Evolutionary conservation across 1,284 basidiomycete genomes (phyloP).

Genomic region (Wallemia hederae): DNA sequence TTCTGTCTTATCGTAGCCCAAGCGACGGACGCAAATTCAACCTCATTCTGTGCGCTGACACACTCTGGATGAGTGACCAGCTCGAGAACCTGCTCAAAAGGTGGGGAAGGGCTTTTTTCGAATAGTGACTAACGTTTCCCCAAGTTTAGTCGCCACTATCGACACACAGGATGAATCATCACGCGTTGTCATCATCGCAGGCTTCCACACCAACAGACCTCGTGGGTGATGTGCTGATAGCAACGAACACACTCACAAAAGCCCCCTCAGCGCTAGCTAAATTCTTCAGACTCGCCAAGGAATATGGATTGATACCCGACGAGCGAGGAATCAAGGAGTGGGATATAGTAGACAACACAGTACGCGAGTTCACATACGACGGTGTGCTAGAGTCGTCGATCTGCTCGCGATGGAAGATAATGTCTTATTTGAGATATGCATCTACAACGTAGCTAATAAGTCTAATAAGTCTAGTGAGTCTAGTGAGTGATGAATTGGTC

Average conservation of each 20-base stretch:
- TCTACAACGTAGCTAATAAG: too few relatives aligned
- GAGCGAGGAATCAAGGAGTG: background rate
- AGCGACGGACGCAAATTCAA: background rate
- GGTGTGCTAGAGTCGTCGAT: background rate
- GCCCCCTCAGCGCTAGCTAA: background rate
- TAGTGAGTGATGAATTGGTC: background rate
- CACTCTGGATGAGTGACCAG: conserved; percentile 1
- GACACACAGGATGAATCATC: background rate
- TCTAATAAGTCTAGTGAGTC: too few relatives aligned
- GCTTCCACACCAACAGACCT: background rate
- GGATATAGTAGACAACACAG: background rate
- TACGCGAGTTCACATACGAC: background rate
- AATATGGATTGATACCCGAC: background rate
- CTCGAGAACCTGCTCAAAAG: background rate
- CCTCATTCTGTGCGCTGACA: background rate
- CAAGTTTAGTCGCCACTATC: background rate
- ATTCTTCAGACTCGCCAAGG: background rate
- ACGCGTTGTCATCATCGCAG: background rate
- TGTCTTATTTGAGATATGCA: background rate
- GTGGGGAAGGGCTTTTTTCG: background rate
- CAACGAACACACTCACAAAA: background rate
- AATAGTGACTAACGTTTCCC: background rate
- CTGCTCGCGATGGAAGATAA: background rate
- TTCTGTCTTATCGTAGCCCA: background rate
- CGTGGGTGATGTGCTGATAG: background rate